Evolutionary conservation across 2,329 filamentous ascomycete species (phyloP), one percentile per base, ranked within the genome.

Genomic region (Helminthosporium solani): DNA sequence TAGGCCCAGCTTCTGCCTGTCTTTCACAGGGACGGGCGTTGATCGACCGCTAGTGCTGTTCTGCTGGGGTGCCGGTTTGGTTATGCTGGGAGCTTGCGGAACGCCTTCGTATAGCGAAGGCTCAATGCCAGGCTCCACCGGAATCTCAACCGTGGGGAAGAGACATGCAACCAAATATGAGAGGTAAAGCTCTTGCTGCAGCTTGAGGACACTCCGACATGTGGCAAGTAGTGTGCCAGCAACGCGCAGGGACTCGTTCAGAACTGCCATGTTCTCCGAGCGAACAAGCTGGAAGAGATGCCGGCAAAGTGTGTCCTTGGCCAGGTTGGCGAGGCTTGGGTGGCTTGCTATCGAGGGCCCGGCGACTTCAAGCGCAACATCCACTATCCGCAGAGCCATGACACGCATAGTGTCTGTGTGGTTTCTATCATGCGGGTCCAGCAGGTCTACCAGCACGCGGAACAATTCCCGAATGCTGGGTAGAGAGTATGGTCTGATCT

Each of bases 321-420:
- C 94, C 45, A 99, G 81, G 3, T 81, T 83, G 9, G 92, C 91
- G 41, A 99, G 75, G 47, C 87, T 89, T 5, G 92, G 91, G 67
- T 99, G 94, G 53, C 88, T 87, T 39, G 91, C 89, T 64, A 99
- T 96, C 7, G 91, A 95, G 3, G 94, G 92, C 0, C 94, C 94
- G 1, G 94, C 90, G 47, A 99, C 92, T 71, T 99, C 94, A 18
- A 99, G 80, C 1, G 94, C 94, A 35, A 99, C 94, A 68, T 99
- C 94, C 44, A 99, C 94, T 53, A 99, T 97, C 34, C 94, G 84
- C 55, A 99, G 75, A 15, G 94, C 94, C 91, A 99, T 99, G 33
- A 99, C 90, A 58, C 92, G 84, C 86, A 97, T 94, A 1, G 89
- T 86, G 65, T 99, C 94, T 2, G 90, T 95, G 68, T 96, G 89